Conservation (phyloP, 225 moss, liverwort and hornwort species). For the Asterella californica region DNA sequence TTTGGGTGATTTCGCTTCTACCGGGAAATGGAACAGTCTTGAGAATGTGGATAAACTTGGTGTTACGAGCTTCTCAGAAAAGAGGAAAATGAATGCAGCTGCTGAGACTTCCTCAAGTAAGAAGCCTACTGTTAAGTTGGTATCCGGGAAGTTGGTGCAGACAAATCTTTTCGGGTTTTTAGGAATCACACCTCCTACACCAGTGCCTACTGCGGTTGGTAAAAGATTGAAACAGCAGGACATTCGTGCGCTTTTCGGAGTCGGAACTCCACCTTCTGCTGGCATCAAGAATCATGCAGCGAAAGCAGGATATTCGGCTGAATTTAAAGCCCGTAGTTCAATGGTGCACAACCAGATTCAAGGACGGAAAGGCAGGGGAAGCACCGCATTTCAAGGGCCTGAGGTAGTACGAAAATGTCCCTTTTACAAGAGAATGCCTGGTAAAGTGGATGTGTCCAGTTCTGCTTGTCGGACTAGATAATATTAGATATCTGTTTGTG, state of each 20-base stretch:
- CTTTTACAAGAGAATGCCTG: slow-evolving; percentile 94
- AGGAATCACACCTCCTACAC: slow-evolving; percentile 58
- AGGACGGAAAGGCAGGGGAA: slow-evolving; percentile 31
- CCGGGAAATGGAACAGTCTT: not conserved
- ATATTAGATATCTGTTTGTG: not conserved
- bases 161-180: slow-evolving; percentile 73
- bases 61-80: slow-evolving; percentile 3
- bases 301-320: slow-evolving; percentile 47
- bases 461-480: not conserved
- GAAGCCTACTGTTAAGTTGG: slow-evolving; percentile 8
- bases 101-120: not conserved
- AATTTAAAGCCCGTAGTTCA: slow-evolving; percentile 42
- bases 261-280: slow-evolving; percentile 41
- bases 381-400: slow-evolving; percentile 26
- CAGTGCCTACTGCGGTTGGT: slow-evolving; percentile 23
- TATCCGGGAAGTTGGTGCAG: slow-evolving; percentile 60
- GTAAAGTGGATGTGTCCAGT: slow-evolving; percentile 25
- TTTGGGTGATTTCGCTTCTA: not conserved
- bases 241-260: slow-evolving; percentile 62
- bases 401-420: slow-evolving; percentile 58
- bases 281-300: slow-evolving; percentile 35
- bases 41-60: slow-evolving; percentile 1
- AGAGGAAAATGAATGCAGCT: not conserved
- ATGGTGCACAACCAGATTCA: slow-evolving; percentile 25
- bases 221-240: slow-evolving; percentile 65